Evolutionary conservation across 192 early-diverging fungal species (phyloP).

Genomic region (Spizellomyces punctatus): DNA sequence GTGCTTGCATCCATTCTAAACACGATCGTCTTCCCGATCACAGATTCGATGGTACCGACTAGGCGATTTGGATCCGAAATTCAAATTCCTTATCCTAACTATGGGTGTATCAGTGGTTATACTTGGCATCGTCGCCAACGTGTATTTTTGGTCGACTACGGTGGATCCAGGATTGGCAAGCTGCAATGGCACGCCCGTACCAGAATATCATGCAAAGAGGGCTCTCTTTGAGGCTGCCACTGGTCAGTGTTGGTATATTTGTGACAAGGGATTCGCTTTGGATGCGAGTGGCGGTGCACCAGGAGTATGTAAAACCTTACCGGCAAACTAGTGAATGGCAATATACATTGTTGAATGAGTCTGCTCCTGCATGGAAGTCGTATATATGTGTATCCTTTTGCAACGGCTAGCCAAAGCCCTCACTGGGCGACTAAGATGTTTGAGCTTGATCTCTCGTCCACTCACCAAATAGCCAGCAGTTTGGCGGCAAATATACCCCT

Average conservation of each 20-base stretch:
- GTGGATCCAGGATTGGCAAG: slow-evolving; percentile 1
- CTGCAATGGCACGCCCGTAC: neutral
- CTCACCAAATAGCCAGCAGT: no score
- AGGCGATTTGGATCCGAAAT: slow-evolving; percentile 26
- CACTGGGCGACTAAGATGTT: no score
- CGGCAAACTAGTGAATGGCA: no score
- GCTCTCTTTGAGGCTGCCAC: neutral
- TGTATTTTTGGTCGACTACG: slow-evolving; percentile 22
- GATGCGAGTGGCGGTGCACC: neutral
- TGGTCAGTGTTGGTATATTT: slow-evolving; percentile 13
- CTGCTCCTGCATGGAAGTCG: no score
- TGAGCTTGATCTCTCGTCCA: no score
- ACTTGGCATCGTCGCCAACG: slow-evolving; percentile 21
- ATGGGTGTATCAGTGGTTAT: neutral
- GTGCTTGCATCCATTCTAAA: neutral
- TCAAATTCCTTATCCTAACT: slow-evolving; percentile 18
- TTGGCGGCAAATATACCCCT: no score
- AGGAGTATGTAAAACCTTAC: neutral
- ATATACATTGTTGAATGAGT: no score
- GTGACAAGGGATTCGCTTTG: neutral
- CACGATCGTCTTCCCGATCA: neutral
- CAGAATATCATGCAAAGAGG: neutral
- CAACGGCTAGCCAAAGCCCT: no score
- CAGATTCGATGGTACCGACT: slow-evolving; percentile 28
- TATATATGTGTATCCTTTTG: no score